Percentiles rank a stretch among this genome's conserved stretches.
Evolutionary conservation across 352 stramenopile genomes (phyloP).

Genomic region (Globisporangium lucens): DNA sequence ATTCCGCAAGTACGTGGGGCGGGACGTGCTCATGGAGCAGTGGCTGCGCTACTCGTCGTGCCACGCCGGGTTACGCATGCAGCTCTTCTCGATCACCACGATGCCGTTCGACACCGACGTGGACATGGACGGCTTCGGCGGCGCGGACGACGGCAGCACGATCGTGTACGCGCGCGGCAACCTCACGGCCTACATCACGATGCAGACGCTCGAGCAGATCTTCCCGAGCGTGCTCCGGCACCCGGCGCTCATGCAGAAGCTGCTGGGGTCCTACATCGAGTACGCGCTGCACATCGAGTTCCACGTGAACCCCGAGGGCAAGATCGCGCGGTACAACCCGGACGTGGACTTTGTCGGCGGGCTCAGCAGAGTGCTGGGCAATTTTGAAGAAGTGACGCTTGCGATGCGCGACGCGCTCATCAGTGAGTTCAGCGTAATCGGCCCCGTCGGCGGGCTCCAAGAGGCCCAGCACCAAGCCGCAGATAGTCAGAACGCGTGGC

Average conservation of each 20-base stretch:
- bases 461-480: not conserved
- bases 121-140: not conserved
- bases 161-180: slow-evolving; percentile 6
- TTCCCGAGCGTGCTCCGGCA: slow-evolving; percentile 16
- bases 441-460: not conserved
- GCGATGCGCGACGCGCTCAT: slow-evolving; percentile 13
- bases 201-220: slow-evolving; percentile 15
- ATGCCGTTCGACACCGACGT: not conserved
- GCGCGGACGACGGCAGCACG: not conserved
- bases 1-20: slow-evolving; percentile 12
- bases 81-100: slow-evolving; percentile 7
- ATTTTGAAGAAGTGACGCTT: slow-evolving; percentile 6
- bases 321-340: slow-evolving; percentile 17
- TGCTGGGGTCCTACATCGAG: slow-evolving; percentile 20
- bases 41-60: slow-evolving; percentile 22
- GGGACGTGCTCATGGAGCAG: slow-evolving; percentile 19
- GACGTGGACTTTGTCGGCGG: slow-evolving; percentile 23
- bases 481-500: not conserved
- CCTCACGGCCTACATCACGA: slow-evolving; percentile 20
- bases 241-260: not conserved
- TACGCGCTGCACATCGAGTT: slow-evolving; percentile 23
- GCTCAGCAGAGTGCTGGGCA: slow-evolving; percentile 16
- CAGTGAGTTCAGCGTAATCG: slow-evolving; percentile 15
- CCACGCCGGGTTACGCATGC: slow-evolving; percentile 15
- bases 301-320: slow-evolving; percentile 11